Evolutionary conservation across 805 yeast genomes (phyloP), one percentile per base, ranked within the genome.

Genomic region (Yarrowia sp.): DNA sequence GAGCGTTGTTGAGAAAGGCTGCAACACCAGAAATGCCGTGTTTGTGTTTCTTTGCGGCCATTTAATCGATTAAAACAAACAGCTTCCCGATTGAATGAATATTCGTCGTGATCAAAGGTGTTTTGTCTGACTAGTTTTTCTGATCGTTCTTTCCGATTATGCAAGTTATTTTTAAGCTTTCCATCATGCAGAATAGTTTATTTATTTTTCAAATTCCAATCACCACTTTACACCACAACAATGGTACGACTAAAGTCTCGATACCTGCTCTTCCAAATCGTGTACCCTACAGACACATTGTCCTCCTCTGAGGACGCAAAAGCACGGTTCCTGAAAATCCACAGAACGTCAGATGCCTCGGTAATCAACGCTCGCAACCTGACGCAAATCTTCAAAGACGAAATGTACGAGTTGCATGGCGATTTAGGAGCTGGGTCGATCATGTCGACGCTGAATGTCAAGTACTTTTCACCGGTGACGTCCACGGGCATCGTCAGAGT

Each of bases 201-300:
- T 26, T 26, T 26, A 19, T 19, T 19, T 19, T 19, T 19, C 19
- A 19, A 19, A 19, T 19, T 19, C 19, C 19, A 19, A 1, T 26
- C 32, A 26, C 32, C 32, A 26, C 32, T 26, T 26, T 26, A 11
- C 16, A 16, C 38, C 14, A 16, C 65, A n/a, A 19, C 56, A n/a
- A 93, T 93, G 98, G 98, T 93, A 15, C 85, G 98, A 74, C 82
- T 93, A 38, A 93, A 93, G 77, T 87, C 92, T 16, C 81, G 98
- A 72, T 93, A 94, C 74, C 82, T 93, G 12, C 81, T 92, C 4
- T 93, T 94, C 76, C 97, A 92, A 72, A 78, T 93, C 0, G 77
- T 90, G 5, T 87, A 87, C 72, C 97, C 97, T 3, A 74, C 71
- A 0, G 84, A 82, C 4, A 59, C 50, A 12, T 65, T 77, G 3